Evolutionary conservation across 306 rosid genomes (phyloP), one percentile per base, ranked within the genome.

Genomic region (Morella rubra): DNA sequence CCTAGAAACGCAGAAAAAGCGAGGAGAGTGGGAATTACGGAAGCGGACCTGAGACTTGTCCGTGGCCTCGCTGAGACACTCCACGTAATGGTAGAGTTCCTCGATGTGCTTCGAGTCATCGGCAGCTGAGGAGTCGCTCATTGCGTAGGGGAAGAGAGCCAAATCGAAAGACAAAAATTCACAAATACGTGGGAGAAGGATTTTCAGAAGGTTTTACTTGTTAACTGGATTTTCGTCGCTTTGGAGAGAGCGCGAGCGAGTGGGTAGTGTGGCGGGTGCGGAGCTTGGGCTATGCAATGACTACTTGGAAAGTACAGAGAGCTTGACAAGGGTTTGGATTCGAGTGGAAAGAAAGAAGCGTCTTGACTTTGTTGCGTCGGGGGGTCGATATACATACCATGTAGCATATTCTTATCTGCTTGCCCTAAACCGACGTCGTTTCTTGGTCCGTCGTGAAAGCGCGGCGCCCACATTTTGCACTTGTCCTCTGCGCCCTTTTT

Each of bases 1-100:
- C 80, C 79, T 76, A 72, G 19, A 79, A 68, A 59, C 19, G 1
- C 7, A 44, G 78, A 66, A 59, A n/a, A 6, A 2, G 2, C 37
- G 12, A 66, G 45, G 19, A 49, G 13, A 40, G 27, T 32, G 54
- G 32, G 16, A 20, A 22, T 15, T 14, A 0, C 1, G 71, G 46
- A 12, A 16, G 46, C 7, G 77, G 46, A 92, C 98, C 99, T 90
- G 93, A 37, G 97, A 89, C 87, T 95, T 95, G 82, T 95, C 99
- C 56, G 87, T 85, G 78, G 97, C 90, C 68, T 47, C 90, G 79
- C 88, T 95, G 88, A 95, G 99, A 24, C 91, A 90, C 86, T 95
- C 97, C 69, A 97, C 96, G 82, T 88, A 90, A 80, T 89, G 92
- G 80, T 95, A 95, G 77, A 95, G 99, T 82, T 90, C 90, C 84